phyloP scores from a whole-genome alignment of 345 rosid species.

The Corchorus capsularis region DNA sequence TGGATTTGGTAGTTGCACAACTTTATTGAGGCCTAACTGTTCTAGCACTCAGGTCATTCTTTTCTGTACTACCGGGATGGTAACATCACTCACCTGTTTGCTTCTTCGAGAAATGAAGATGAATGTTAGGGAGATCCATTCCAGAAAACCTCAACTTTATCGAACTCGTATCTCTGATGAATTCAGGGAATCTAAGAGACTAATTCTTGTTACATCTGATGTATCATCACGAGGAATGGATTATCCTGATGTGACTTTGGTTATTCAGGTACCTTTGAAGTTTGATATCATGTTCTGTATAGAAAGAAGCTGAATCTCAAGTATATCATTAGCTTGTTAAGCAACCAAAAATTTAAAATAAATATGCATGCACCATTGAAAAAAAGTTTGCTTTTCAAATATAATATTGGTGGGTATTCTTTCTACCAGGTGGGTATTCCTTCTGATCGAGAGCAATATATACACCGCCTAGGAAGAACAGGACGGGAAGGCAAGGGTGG shows the following conservation, averaged over 20 bases:
- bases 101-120: constrained; percentile 82
- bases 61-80: constrained; percentile 93
- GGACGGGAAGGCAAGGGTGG: constrained; percentile 90
- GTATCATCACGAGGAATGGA: constrained; percentile 93
- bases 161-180: constrained; percentile 78
- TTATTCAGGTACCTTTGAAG: constrained; percentile 73
- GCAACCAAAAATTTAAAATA: not conserved
- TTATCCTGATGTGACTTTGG: constrained; percentile 94
- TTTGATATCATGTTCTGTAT: constrained; percentile 1
- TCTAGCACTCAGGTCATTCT: constrained; percentile 64
- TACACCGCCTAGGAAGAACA: constrained; percentile 92
- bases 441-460: constrained; percentile 71
- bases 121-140: constrained; percentile 89
- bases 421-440: constrained; percentile 79
- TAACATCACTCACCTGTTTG: constrained; percentile 67
- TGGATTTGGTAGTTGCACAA: not conserved
- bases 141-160: constrained; percentile 85
- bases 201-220: constrained; percentile 89
- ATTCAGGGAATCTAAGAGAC: constrained; percentile 73
- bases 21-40: constrained; percentile 20
- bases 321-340: not conserved
- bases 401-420: constrained; percentile 70
- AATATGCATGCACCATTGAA: not conserved
- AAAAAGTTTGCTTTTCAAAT: not conserved
- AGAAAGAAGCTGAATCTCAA: not conserved